Evolutionary conservation across 441 rosid genomes (phyloP), one percentile per base, ranked within the genome.

Genomic region (Rhodomyrtus psidioides): DNA sequence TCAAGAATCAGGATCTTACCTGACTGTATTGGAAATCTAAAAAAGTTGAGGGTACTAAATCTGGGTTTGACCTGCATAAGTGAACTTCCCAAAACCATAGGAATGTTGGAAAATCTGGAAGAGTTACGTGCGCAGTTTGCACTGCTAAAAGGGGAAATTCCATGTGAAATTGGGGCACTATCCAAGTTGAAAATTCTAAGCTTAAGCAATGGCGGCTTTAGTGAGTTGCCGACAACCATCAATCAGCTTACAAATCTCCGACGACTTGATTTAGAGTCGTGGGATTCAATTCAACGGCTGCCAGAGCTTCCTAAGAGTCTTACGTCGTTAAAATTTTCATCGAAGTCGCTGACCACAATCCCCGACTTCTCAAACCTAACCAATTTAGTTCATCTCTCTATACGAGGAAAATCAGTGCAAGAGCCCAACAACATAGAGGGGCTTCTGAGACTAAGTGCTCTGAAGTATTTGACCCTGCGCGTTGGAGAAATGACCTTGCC

Each of bases 331-430:
- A 0, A 0, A 0, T 4, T 57, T 26, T 4, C 28, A 5, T 26
- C 7, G 1, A 1, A 57, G 0, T 57, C 28, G 15, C 1, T 57
- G 28, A 26, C 60, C 60, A 57, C 7, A 12, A 5, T 57, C 60
- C 60, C 16, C 3, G 60, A 57, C 60, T 26, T 57, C 28, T 57
- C 28, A 57, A 57, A 24, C 3, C 28, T 57, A 12, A 24, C 28
- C 15, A 26, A 57, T 57, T 56, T 56, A 10, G 60, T 24, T 9
- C 0, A 2, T 4, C 60, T 56, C 2, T 0, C 0, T 1, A 5
- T 56, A 2, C 0, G 0, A 0, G 28, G 60, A 24, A 4, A 1
- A 0, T 2, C 14, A 24, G 27, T 12, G 28, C 6, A 57, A 24
- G 27, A 57, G 24, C 7, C 28, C 60, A 2, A 26, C 60, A 2